phyloP scores from a whole-genome alignment of 805 yeast species.

The Isabelozyma rhagii region DNA sequence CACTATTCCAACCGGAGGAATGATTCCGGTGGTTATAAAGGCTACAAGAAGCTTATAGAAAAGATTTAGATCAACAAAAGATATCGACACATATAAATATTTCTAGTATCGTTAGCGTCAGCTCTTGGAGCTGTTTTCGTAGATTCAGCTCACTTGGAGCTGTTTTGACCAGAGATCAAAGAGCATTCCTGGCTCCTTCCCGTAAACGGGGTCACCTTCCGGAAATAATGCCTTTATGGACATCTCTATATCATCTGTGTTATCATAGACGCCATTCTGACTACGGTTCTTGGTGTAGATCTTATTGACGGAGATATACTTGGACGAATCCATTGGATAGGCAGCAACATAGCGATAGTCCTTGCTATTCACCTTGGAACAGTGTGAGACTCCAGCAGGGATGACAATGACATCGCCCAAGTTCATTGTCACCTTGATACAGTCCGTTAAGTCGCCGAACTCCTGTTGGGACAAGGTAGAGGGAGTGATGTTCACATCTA shows the following conservation, averaged over 20 bases:
- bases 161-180: conserved; percentile 1
- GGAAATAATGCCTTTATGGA: not conserved
- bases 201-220: conserved; percentile 1
- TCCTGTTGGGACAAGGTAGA: not conserved
- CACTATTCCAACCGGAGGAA: conserved; percentile 63
- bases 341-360: conserved; percentile 5
- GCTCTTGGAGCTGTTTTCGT: too few species aligned
- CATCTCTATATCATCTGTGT: not conserved
- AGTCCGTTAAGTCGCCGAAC: not conserved
- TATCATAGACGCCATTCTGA: not conserved
- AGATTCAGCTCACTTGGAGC: not conserved
- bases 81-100: not conserved
- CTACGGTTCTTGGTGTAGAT: not conserved
- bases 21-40: conserved; percentile 56
- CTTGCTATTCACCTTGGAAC: conserved; percentile 1
- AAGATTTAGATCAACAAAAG: not conserved
- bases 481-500: conserved; percentile 2
- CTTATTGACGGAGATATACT: conserved; percentile 1
- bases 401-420: conserved; percentile 6
- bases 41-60: conserved; percentile 16
- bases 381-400: conserved; percentile 8
- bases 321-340: conserved; percentile 2
- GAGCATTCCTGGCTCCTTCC: not conserved
- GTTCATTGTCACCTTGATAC: not conserved
- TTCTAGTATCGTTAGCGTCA: too few species aligned